Base-by-base conservation (phyloP, 495 filamentous ascomycete genomes). In the Collariella sp. region DNA sequence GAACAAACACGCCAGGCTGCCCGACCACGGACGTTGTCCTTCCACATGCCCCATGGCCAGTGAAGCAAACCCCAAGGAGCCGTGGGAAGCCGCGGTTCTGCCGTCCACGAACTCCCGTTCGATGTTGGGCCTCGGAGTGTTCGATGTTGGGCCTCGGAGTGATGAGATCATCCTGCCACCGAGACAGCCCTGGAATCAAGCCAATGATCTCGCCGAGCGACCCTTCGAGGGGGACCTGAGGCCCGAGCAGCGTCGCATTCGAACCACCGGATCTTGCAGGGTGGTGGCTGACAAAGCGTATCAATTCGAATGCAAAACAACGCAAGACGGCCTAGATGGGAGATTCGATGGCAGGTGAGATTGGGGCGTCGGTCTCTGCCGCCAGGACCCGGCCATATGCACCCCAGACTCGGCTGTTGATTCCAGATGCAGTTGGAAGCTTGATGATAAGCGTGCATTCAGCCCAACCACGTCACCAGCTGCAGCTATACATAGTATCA, bases 31-130 rank as follows among this genome's bases (percentile, higher is more conserved):
- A 16, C 15, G 7, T n/a, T 31, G 26, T 9, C 26, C n/a, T 40
- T 40, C 38, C 5, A 6, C n/a, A 7, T 18, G 38, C 16, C 38
- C 38, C 16, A 40, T 40, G 15, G 16, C 5, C 5, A n/a, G 15
- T n/a, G 45, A 9, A 18, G 0, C 20, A 20, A 26, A 26, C 26
- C 1, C 33, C 20, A 5, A 33, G 7, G 16, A 53, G 50, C 50
- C 50, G 50, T 36, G 15, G 34, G 7, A 53, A 53, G 50, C 50
- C 50, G 50, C 50, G 26, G 50, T n/a, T n/a, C n/a, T n/a, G n/a
- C n/a, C n/a, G 33, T 19, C 15, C 24, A 31, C 26, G 26, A 31
- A 31, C 26, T 9, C 5, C 9, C 26, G 9, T 31, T 9, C 5
- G 9, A 9, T 5, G 26, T 31, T 9, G 5, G 26, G 26, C 26